Percentiles rank a stretch among this genome's conserved stretches.
phyloP scores from a whole-genome alignment of 2,329 filamentous ascomycete species.

The Venturia nashicola region DNA sequence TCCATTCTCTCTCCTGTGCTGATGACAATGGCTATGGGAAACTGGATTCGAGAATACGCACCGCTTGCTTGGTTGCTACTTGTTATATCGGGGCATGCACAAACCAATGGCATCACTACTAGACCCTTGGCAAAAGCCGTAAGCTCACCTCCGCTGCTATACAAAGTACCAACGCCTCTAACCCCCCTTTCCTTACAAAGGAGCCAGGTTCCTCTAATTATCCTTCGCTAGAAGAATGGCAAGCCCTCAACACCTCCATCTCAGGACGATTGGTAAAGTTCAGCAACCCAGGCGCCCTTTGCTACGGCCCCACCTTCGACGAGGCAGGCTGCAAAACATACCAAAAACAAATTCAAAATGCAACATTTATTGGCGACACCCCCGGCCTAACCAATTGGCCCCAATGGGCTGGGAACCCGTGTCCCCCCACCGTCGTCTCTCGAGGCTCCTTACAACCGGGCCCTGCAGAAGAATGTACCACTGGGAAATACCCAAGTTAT shows the following conservation, averaged over 20 bases:
- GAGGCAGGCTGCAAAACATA: neutral
- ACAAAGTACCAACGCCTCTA: neutral
- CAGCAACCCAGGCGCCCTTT: constrained; percentile 1
- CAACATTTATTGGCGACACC: neutral
- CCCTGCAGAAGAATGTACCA: constrained; percentile 1
- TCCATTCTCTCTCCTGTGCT: neutral
- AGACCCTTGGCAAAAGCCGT: neutral
- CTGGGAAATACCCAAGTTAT: constrained; percentile 6
- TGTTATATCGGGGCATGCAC: neutral
- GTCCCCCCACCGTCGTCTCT: neutral
- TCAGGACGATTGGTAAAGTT: constrained; percentile 4
- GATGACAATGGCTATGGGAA: neutral
- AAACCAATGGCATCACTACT: neutral
- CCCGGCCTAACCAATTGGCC: neutral
- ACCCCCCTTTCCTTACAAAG: neutral
- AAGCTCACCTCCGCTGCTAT: neutral
- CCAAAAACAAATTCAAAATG: neutral
- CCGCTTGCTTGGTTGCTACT: neutral
- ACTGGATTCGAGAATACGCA: neutral
- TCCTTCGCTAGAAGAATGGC: constrained; percentile 9
- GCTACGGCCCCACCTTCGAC: constrained; percentile 6
- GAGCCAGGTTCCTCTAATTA: neutral
- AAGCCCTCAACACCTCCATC: constrained; percentile 5
- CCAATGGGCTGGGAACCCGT: constrained; percentile 5
- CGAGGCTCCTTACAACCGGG: neutral